These are phyloP conservation scores for Tetrahymena malaccensis DNA, from an alignment of 73 alveolate genomes.

Conservation along the genomic window DNA sequence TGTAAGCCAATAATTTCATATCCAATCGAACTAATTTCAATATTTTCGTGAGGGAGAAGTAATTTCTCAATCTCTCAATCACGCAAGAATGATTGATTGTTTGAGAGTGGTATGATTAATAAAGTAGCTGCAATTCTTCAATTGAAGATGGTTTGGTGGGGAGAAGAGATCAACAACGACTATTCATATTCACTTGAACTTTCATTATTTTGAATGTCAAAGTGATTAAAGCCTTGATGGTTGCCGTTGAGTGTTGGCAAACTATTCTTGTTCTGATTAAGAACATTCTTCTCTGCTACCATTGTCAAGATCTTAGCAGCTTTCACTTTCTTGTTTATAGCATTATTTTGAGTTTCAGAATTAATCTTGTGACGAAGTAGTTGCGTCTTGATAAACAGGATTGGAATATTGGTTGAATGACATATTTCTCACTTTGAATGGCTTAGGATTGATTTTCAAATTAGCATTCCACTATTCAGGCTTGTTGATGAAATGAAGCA, in stretches of 20 bases:
- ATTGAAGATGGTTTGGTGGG: background rate
- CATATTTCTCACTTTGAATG: background rate
- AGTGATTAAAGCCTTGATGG: background rate
- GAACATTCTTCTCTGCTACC: background rate
- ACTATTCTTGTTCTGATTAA: background rate
- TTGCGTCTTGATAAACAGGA: background rate
- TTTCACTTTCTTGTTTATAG: background rate
- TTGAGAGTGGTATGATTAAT: background rate
- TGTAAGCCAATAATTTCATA: background rate
- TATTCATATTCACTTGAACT: background rate
- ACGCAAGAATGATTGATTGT: background rate
- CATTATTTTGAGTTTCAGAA: background rate
- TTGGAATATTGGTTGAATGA: background rate
- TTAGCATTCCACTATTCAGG: background rate
- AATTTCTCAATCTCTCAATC: background rate
- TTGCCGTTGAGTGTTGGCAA: background rate
- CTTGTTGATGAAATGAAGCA: background rate
- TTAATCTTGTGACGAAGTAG: background rate
- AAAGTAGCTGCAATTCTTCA: background rate
- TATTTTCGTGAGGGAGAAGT: background rate
- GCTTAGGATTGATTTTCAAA: background rate
- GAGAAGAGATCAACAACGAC: background rate
- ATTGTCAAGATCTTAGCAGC: background rate
- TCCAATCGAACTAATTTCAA: background rate
- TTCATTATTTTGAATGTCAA: background rate